Evolutionary conservation across 257 asterid species (phyloP).

Genomic region (Thymus quinquecostatus): DNA sequence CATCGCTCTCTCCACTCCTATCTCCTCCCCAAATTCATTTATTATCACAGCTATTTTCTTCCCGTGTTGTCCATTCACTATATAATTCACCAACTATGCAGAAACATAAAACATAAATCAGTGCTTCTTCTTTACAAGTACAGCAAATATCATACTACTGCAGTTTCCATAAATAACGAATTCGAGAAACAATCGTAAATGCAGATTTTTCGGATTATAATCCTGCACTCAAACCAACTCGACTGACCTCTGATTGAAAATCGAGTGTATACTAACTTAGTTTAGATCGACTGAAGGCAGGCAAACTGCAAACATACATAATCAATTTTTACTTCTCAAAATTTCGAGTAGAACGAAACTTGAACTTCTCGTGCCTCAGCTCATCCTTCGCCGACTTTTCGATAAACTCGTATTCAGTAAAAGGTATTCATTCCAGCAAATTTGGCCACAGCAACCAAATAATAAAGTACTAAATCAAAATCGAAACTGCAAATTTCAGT

Average conservation of each 20-base stretch:
- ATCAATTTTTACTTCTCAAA: background rate
- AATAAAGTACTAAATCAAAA: conserved; percentile 3
- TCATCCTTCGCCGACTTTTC: conserved; percentile 9
- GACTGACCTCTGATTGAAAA: conserved; percentile 8
- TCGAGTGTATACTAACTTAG: background rate
- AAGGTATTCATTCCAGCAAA: background rate
- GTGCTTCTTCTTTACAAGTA: background rate
- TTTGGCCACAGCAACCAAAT: conserved; percentile 2
- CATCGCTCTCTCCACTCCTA: conserved; percentile 98
- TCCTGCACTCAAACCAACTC: background rate
- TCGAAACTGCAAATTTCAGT: background rate
- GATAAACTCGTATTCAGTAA: conserved; percentile 1
- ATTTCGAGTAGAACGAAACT: conserved; percentile 1
- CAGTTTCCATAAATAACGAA: conserved; percentile 4
- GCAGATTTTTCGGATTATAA: background rate
- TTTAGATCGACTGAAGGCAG: background rate
- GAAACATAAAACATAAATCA: background rate
- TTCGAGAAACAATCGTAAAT: background rate
- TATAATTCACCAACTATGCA: conserved; percentile 75
- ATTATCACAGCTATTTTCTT: conserved; percentile 92
- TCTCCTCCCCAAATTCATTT: conserved; percentile 95
- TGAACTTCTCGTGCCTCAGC: conserved; percentile 28
- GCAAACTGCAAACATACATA: background rate
- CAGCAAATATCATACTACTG: conserved; percentile 4
- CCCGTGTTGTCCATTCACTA: conserved; percentile 78